These are phyloP conservation scores for Penicillium chermesinum DNA, from an alignment of 495 filamentous ascomycete species.

Conservation along the genomic window DNA sequence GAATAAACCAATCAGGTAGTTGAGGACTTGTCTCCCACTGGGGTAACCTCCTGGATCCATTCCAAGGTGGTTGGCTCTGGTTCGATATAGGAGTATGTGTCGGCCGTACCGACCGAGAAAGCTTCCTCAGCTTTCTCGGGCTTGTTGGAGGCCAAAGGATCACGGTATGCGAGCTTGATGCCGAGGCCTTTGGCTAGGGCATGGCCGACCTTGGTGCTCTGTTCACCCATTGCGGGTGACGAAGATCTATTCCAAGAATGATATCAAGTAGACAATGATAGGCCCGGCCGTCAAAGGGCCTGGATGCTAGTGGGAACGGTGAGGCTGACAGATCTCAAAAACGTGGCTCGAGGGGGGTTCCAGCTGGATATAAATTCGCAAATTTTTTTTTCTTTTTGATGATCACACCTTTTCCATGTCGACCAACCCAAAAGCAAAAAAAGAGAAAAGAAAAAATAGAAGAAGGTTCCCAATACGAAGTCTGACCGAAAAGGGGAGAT, in stretches of 20 bases:
- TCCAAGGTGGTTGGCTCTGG: conserved; percentile 69
- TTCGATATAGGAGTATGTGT: conserved; percentile 78
- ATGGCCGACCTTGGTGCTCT: conserved; percentile 57
- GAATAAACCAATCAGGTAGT: conserved; percentile 68
- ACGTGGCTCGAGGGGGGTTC: conserved; percentile 11
- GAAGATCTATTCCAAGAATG: neutral
- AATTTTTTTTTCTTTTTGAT: conserved; percentile 5
- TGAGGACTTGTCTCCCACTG: conserved; percentile 47
- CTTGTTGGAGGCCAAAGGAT: conserved; percentile 48
- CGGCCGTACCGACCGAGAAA: conserved; percentile 67
- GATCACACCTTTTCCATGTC: conserved; percentile 15
- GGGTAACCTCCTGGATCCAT: conserved; percentile 61
- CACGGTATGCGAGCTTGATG: conserved; percentile 72
- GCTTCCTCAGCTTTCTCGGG: conserved; percentile 70
- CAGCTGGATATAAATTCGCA: conserved; percentile 23
- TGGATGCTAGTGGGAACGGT: neutral
- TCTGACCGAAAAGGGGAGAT: neutral
- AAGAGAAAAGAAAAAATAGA: conserved; percentile 11
- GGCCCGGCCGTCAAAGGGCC: too few species aligned
- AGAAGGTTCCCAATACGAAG: conserved; percentile 2
- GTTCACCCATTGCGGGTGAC: conserved; percentile 42
- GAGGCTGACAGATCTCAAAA: conserved; percentile 1
- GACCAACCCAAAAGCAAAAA: conserved; percentile 4
- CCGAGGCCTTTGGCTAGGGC: conserved; percentile 73
- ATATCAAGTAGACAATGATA: neutral